Percentiles rank a stretch among this genome's conserved stretches.
These are phyloP conservation scores for Tolypocladium album DNA, from an alignment of 2,329 filamentous ascomycete species.

Conservation along the genomic window DNA sequence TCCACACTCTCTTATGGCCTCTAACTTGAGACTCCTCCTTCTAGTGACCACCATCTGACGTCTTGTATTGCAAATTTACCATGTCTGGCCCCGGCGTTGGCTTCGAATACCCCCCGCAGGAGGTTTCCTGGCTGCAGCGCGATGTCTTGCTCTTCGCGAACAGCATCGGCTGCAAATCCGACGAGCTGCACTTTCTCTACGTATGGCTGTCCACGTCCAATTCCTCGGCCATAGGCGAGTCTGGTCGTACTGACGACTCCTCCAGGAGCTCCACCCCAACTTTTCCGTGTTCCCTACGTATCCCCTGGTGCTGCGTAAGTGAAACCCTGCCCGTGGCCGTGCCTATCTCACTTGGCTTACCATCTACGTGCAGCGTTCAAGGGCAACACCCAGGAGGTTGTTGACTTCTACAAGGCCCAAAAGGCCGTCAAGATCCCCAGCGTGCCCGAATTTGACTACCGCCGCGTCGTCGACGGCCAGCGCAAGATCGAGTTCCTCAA, in stretches of 20 bases:
- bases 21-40: background rate
- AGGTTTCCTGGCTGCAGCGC: constrained; percentile 78
- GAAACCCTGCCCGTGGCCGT: background rate
- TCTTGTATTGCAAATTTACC: background rate
- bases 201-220: constrained; percentile 31
- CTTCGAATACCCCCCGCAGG: constrained; percentile 66
- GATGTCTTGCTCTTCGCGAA: constrained; percentile 84
- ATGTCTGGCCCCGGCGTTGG: constrained; percentile 49
- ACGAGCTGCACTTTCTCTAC: constrained; percentile 89
- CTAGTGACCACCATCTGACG: background rate
- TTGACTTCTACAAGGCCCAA: constrained; percentile 72
- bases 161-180: constrained; percentile 73
- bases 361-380: constrained; percentile 53
- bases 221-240: background rate
- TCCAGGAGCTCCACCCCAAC: constrained; percentile 72
- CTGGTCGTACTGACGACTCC: background rate
- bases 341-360: background rate
- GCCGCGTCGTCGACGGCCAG: constrained; percentile 73
- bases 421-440: constrained; percentile 58
- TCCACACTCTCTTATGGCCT: background rate
- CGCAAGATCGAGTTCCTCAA: constrained; percentile 69
- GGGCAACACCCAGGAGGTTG: constrained; percentile 60
- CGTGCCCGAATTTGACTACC: constrained; percentile 65
- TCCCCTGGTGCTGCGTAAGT: constrained; percentile 63
- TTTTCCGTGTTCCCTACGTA: constrained; percentile 89